Conservation (phyloP, 495 filamentous ascomycete genomes). For the Cudoniella acicularis region DNA sequence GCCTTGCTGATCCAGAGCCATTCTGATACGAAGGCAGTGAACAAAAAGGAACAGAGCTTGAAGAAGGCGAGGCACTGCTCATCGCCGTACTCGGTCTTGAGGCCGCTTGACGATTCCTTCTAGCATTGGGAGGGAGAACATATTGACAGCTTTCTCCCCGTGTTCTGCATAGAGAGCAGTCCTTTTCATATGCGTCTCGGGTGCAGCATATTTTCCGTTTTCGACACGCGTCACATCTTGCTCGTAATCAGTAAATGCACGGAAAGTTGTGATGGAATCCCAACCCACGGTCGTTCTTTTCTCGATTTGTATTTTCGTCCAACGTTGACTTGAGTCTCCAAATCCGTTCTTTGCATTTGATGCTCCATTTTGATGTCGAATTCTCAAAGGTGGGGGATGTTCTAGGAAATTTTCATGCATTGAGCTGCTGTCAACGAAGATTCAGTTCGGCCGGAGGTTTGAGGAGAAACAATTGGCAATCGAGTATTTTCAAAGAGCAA, state of each 20-base stretch:
- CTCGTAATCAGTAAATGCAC: background rate
- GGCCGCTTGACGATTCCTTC: conserved; percentile 1
- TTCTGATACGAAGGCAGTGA: no score
- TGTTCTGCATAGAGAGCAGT: conserved; percentile 12
- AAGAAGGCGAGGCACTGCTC: conserved; percentile 1
- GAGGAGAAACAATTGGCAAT: no score
- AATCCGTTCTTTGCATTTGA: no score
- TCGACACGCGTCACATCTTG: conserved; percentile 16
- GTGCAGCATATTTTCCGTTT: conserved; percentile 18
- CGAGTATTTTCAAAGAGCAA: no score
- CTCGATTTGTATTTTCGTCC: conserved; percentile 18
- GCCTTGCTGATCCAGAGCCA: no score
- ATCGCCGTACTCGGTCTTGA: background rate
- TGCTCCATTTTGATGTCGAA: no score
- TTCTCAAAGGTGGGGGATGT: no score
- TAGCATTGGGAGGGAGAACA: conserved; percentile 11
- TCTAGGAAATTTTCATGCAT: no score
- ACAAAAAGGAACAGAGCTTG: no score
- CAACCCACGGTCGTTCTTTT: conserved; percentile 17
- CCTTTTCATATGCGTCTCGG: conserved; percentile 9
- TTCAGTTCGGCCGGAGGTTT: no score
- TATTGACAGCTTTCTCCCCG: conserved; percentile 13
- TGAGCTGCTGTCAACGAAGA: no score
- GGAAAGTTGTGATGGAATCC: background rate
- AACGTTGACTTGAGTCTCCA: conserved; percentile 8